Evolutionary conservation across 805 yeast species (phyloP), one percentile per base, ranked within the genome.

Genomic region (Wickerhamiella australiensis): DNA sequence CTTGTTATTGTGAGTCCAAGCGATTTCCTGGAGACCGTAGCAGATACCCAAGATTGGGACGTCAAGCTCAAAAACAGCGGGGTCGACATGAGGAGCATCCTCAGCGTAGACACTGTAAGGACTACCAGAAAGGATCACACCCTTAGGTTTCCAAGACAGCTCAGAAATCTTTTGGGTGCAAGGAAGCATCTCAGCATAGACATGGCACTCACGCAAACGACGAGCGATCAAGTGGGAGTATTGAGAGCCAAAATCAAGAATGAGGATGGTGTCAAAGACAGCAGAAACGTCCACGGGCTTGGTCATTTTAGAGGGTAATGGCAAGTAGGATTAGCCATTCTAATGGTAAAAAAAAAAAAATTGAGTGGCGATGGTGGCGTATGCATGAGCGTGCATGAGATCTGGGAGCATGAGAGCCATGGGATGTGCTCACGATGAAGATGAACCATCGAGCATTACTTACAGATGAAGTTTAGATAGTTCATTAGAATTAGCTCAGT

Each of bases 171-270:
- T 92, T 71, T 94, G 98, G 49, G 98, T 92, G 72, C 98, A 92
- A 59, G 98, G 98, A 56, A 92, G 77, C 98, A 92, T 92, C 72
- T 92, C 98, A 58, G 98, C 97, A 68, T 92, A 92, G 58, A 92
- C 90, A 68, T 92, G 87, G 75, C 88, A 85, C 69, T 92, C 98
- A 76, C 98, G 85, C 60, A 92, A 77, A 71, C 98, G 85, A 71
- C 98, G 83, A 54, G 96, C 88, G 67, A 92, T 87, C 66, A 92
- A 72, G 65, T 92, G 98, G 52, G 96, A 85, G 73, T 92, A 92
- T 73, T 92, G 98, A 54, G 98, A 92, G 55, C 98, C 98, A 65
- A 92, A 92, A 68, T 92, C 98, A 65, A 92, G 77, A 66, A 92
- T 96, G 71, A 92, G 76, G 59, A 92, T 87, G 72, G 98, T 92